Evolutionary conservation across 805 yeast genomes (phyloP), one percentile per base, ranked within the genome.

Genomic region (Wickerhamomyces silvicola): DNA sequence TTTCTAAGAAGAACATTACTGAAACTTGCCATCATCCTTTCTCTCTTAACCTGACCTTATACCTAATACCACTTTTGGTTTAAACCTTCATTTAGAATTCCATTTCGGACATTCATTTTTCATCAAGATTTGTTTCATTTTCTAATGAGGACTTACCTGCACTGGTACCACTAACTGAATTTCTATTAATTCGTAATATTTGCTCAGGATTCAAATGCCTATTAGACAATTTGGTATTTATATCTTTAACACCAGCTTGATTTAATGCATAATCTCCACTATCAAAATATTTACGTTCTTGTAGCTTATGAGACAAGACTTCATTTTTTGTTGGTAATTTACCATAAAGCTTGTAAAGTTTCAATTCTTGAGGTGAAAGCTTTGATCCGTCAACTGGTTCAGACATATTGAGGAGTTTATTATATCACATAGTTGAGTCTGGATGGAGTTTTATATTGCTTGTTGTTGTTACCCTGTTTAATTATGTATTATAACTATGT

Each of bases 241-340:
- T 47, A 18, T 45, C 43, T 20, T 39, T 57, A 10, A 65, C 64
- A 7, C 85, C 85, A 3, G 78, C 83, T 54, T 68, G 78, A 45
- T 77, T 82, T 70, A 87, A 72, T 9, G 95, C 95, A 57, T 87
- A 87, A 59, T 87, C 97, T 8, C 96, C 96, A 40, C 94, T 81
- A 52, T 87, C 97, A 50, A 87, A 88, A 57, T 82, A 87, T 62
- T 86, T 88, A 48, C 95, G 75, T 42, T 87, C 96, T 57, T 82
- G 83, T 47, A 84, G 62, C 53, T 81, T 84, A 39, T 80, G 74
- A 31, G 81, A 70, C 31, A 87, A 65, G 14, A 87, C 64, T 41
- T 86, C 94, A 35, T 80, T 78, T 36, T 75, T 79, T 18, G 87
- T 72, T 16, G 96, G 97, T 30, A 87, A 62, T 52, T 78, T 82